A percentile compares a stretch with the other conserved stretches of the same genome.
phyloP scores from a whole-genome alignment of 202 grass and related monocot species.

The Setaria italica region DNA sequence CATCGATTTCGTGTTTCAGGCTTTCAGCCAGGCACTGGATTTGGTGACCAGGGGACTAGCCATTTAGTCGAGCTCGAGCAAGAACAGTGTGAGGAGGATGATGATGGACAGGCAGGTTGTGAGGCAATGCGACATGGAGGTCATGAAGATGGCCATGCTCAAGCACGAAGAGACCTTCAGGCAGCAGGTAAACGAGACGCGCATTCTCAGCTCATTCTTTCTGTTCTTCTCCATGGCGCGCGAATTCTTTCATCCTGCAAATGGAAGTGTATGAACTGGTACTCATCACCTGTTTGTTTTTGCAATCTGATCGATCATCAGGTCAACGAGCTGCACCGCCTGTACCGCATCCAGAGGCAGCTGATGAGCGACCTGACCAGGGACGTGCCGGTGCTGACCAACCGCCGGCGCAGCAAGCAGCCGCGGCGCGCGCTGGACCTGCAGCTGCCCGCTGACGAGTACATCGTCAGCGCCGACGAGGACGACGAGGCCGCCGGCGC shows the following conservation, averaged over 20 bases:
- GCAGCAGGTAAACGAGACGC: slow-evolving; percentile 57
- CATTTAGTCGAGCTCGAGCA: neutral
- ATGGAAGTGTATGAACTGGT: neutral
- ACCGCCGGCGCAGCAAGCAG: slow-evolving; percentile 50
- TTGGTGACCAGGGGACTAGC: neutral
- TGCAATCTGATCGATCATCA: slow-evolving; percentile 8
- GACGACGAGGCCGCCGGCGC: neutral
- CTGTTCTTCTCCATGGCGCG: neutral
- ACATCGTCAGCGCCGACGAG: slow-evolving; percentile 62
- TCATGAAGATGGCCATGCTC: slow-evolving; percentile 95
- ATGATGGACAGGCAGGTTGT: slow-evolving; percentile 72
- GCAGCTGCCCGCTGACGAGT: slow-evolving; percentile 81
- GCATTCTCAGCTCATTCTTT: neutral
- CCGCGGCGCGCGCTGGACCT: slow-evolving; percentile 64
- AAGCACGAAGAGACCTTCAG: slow-evolving; percentile 96
- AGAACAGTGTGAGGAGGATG: slow-evolving; percentile 21
- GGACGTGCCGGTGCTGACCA: slow-evolving; percentile 8
- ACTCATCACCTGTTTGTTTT: slow-evolving; percentile 7
- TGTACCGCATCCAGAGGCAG: slow-evolving; percentile 88
- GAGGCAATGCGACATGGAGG: slow-evolving; percentile 81
- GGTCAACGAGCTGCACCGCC: slow-evolving; percentile 87
- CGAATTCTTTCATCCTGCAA: neutral
- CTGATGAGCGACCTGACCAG: slow-evolving; percentile 72
- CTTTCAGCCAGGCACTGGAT: neutral
- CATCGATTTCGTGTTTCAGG: neutral